These are phyloP conservation scores for Didymella keratinophila DNA, from an alignment of 2,329 filamentous ascomycete genomes.

Conservation along the genomic window DNA sequence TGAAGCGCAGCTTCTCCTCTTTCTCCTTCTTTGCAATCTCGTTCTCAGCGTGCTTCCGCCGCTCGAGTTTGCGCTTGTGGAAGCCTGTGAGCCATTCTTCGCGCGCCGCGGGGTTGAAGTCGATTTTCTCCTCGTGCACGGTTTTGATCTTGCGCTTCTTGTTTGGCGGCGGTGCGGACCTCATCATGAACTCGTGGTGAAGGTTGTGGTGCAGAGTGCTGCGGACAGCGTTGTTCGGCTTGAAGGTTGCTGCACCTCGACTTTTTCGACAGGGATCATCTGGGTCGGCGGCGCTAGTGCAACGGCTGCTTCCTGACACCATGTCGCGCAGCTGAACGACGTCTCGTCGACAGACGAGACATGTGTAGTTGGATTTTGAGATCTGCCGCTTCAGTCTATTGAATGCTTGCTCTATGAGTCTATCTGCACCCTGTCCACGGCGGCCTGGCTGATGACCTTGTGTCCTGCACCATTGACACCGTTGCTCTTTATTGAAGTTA, in stretches of 20 bases:
- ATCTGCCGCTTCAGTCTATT: background rate
- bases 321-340: background rate
- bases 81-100: constrained; percentile 93
- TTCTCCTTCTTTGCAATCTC: constrained; percentile 77
- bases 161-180: constrained; percentile 33
- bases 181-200: constrained; percentile 1
- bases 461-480: constrained; percentile 3
- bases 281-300: constrained; percentile 1
- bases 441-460: constrained; percentile 11
- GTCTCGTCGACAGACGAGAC: background rate
- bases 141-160: constrained; percentile 57
- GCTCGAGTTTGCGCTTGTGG: constrained; percentile 90
- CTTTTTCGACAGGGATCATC: constrained; percentile 35
- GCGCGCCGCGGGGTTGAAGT: constrained; percentile 80
- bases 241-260: background rate
- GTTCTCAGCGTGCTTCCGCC: constrained; percentile 85
- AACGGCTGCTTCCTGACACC: background rate
- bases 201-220: background rate
- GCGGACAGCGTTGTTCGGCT: constrained; percentile 2
- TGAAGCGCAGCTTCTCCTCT: constrained; percentile 75
- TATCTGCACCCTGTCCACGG: constrained; percentile 11
- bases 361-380: too few relatives aligned
- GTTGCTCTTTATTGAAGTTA: constrained; percentile 6
- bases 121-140: constrained; percentile 76
- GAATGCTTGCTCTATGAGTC: constrained; percentile 8